phyloP scores from a whole-genome alignment of 163 green algal species.

The Chlamydomonas reinhardtii region DNA sequence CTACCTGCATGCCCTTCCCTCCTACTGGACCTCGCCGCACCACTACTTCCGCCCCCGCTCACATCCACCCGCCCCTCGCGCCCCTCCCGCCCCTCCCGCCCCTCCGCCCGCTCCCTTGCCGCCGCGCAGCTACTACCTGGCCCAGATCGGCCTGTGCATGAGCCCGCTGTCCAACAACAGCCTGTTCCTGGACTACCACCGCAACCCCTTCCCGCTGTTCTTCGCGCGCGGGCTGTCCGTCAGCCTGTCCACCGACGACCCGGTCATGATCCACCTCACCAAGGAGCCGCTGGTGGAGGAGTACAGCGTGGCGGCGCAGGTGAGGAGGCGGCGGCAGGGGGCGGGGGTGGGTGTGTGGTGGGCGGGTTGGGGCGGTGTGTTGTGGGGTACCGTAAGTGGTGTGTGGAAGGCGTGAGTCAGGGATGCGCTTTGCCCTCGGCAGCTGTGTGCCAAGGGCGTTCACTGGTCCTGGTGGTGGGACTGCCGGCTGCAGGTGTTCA shows the following conservation, averaged over 20 bases:
- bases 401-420: not conserved
- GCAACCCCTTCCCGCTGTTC: conserved; percentile 98
- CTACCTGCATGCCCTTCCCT: too few relatives aligned
- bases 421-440: too few relatives aligned
- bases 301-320: conserved; percentile 94
- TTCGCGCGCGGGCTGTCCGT: conserved; percentile 95
- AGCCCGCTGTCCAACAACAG: conserved; percentile 99
- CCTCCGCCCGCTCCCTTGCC: not conserved
- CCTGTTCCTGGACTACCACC: conserved; percentile 99
- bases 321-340: conserved; percentile 23
- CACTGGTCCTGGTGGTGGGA: too few relatives aligned
- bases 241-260: conserved; percentile 92
- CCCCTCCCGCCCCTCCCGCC: not conserved
- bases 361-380: not conserved
- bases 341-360: not conserved
- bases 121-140: conserved; percentile 48
- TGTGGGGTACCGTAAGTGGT: too few relatives aligned
- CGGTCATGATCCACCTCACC: conserved; percentile 97
- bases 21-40: too few relatives aligned
- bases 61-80: too few relatives aligned
- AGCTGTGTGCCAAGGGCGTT: too few relatives aligned
- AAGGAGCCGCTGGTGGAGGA: conserved; percentile 98
- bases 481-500: conserved; percentile 91
- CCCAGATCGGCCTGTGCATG: conserved; percentile 98
- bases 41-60: too few relatives aligned